These are phyloP conservation scores for Plenodomus biglobosus DNA, from an alignment of 2,329 filamentous ascomycete species.

Conservation along the genomic window DNA sequence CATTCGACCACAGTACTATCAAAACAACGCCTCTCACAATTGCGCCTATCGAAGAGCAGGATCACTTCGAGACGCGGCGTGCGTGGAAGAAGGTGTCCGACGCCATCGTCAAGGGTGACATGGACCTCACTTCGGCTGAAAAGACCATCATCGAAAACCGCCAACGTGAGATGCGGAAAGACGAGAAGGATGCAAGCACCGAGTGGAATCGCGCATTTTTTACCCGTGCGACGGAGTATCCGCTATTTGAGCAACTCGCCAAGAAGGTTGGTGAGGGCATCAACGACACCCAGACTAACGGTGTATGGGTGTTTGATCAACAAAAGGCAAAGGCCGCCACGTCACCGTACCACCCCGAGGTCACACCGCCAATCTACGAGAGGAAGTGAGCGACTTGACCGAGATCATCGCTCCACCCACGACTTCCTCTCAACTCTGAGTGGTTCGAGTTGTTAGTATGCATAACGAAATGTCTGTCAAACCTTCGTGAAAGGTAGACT, in stretches of 20 bases:
- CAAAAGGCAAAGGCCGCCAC: slow-evolving; percentile 47
- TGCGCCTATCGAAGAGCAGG: slow-evolving; percentile 73
- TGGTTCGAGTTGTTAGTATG: neutral
- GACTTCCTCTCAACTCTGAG: neutral
- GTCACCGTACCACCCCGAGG: slow-evolving; percentile 32
- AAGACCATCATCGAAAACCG: slow-evolving; percentile 89
- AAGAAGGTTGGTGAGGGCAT: slow-evolving; percentile 50
- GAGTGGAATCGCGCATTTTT: slow-evolving; percentile 89
- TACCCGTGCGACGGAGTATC: slow-evolving; percentile 47
- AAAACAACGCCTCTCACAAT: slow-evolving; percentile 68
- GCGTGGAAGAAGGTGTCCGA: slow-evolving; percentile 86
- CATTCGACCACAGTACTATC: slow-evolving; percentile 51
- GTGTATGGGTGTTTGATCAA: slow-evolving; percentile 69
- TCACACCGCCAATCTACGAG: slow-evolving; percentile 32
- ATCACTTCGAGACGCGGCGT: slow-evolving; percentile 81
- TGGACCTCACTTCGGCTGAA: slow-evolving; percentile 75
- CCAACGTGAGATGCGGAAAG: slow-evolving; percentile 74
- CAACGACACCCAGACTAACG: slow-evolving; percentile 67
- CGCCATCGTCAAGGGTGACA: slow-evolving; percentile 78
- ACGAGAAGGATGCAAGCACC: slow-evolving; percentile 72
- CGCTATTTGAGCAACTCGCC: slow-evolving; percentile 52
- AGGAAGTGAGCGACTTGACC: slow-evolving; percentile 1
- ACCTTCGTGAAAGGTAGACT: too few relatives aligned
- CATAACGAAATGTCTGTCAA: too few relatives aligned
- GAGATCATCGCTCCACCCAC: too few relatives aligned